Conservation (phyloP, 2,329 filamentous ascomycete genomes). For the Dendryphion nanum region DNA sequence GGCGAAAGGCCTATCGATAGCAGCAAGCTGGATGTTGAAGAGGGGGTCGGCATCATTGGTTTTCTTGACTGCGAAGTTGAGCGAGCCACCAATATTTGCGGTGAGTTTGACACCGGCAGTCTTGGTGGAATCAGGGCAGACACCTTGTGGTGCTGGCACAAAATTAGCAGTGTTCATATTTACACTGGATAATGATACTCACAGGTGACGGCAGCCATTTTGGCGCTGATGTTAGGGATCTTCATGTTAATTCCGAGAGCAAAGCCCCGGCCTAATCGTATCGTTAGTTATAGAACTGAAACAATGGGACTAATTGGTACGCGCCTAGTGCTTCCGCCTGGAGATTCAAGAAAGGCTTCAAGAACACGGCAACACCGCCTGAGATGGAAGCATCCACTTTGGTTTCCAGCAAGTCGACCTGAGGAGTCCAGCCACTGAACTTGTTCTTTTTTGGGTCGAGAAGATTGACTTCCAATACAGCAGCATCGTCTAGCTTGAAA, state of each 20-base stretch:
- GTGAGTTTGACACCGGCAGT: conserved; percentile 11
- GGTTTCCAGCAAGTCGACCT: conserved; percentile 9
- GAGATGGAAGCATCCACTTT: conserved; percentile 14
- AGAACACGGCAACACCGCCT: conserved; percentile 10
- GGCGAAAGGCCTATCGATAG: conserved; percentile 12
- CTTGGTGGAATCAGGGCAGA: conserved; percentile 9
- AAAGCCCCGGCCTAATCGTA: conserved; percentile 9
- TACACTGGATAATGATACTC: conserved; percentile 2
- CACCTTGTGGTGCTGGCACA: conserved; percentile 9
- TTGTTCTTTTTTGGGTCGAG: conserved; percentile 14
- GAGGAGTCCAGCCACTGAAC: conserved; percentile 17
- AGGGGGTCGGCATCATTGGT: conserved; percentile 11
- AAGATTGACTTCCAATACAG: conserved; percentile 15
- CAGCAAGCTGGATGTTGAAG: conserved; percentile 13
- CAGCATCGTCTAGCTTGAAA: conserved; percentile 11
- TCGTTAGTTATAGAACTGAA: conserved; percentile 2
- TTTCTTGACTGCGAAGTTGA: conserved; percentile 12
- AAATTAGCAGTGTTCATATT: too few relatives aligned
- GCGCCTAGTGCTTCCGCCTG: conserved; percentile 12
- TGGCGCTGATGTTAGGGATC: conserved; percentile 13
- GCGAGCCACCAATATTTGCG: conserved; percentile 3
- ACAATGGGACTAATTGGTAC: not conserved
- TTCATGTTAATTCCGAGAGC: conserved; percentile 15
- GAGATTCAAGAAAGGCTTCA: conserved; percentile 14
- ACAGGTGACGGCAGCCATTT: conserved; percentile 11